phyloP scores from a whole-genome alignment of 805 yeast genomes.

The Candida morakotiae region DNA sequence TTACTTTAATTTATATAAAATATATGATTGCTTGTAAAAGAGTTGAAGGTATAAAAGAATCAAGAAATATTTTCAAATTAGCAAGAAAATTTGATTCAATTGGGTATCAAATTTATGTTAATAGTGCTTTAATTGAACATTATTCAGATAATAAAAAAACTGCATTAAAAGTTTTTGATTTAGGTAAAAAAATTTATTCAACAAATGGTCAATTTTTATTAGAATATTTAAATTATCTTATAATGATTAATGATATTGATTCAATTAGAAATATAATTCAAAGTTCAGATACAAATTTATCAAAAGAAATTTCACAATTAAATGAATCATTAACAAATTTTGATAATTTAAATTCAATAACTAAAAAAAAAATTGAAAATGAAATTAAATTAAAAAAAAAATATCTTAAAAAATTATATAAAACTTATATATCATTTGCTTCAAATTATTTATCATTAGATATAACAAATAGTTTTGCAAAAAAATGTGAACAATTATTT shows the following conservation, averaged over 20 bases:
- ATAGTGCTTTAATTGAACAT: slow-evolving; percentile 78
- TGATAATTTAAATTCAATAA: slow-evolving; percentile 26
- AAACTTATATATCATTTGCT: slow-evolving; percentile 62
- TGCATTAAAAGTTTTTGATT: slow-evolving; percentile 72
- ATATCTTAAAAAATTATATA: slow-evolving; percentile 27
- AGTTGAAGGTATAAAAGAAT: slow-evolving; percentile 61
- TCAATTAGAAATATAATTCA: slow-evolving; percentile 83
- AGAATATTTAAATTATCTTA: slow-evolving; percentile 69
- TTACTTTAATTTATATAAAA: slow-evolving; percentile 65
- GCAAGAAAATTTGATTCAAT: slow-evolving; percentile 61
- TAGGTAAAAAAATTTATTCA: slow-evolving; percentile 61
- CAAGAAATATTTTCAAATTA: slow-evolving; percentile 65
- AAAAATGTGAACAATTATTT: slow-evolving; percentile 60
- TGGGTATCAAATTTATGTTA: slow-evolving; percentile 75
- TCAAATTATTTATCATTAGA: slow-evolving; percentile 65
- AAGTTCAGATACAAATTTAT: slow-evolving; percentile 55
- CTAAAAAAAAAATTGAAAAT: slow-evolving; percentile 43
- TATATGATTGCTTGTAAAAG: slow-evolving; percentile 73
- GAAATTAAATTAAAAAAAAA: slow-evolving; percentile 20
- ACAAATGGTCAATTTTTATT: slow-evolving; percentile 59
- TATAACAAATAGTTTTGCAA: slow-evolving; percentile 63
- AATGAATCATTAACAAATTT: slow-evolving; percentile 20
- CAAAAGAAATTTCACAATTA: slow-evolving; percentile 30
- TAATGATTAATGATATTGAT: slow-evolving; percentile 62
- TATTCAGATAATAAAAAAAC: slow-evolving; percentile 62